phyloP scores from a whole-genome alignment of 2,329 filamentous ascomycete species.

The Seiridium cupressi region DNA sequence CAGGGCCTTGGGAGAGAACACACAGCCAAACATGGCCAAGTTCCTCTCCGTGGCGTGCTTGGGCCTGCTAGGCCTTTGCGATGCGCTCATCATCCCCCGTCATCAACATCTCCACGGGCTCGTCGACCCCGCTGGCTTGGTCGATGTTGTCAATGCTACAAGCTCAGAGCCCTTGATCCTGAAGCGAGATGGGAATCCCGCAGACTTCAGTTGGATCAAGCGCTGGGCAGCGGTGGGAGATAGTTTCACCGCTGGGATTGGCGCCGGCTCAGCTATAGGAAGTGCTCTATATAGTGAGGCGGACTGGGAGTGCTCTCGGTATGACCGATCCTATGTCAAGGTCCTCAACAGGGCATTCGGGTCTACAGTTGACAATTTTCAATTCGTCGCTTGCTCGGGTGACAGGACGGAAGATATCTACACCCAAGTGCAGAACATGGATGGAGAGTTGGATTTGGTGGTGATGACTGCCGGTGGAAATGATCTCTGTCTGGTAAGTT shows the following conservation, averaged over 20 bases:
- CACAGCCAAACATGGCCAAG: no score
- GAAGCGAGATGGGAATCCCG: constrained; percentile 15
- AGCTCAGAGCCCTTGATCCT: constrained; percentile 14
- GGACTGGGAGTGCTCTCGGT: background rate
- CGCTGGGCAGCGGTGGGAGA: constrained; percentile 34
- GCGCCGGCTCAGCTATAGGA: constrained; percentile 21
- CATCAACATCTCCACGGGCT: background rate
- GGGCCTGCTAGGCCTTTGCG: no score
- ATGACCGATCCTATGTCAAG: background rate
- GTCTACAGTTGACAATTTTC: constrained; percentile 20
- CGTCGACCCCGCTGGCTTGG: background rate
- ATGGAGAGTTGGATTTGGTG: constrained; percentile 29
- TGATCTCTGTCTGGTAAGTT: constrained; percentile 28
- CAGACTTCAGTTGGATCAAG: constrained; percentile 25
- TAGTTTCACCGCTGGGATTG: constrained; percentile 36
- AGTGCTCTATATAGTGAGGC: background rate
- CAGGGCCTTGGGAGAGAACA: no score
- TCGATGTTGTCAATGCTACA: background rate
- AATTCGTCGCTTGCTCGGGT: constrained; percentile 26
- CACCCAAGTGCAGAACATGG: constrained; percentile 22
- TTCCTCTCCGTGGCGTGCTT: no score
- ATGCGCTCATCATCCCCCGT: no score
- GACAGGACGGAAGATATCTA: constrained; percentile 24
- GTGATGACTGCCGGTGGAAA: constrained; percentile 36
- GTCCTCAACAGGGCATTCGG: constrained; percentile 7